Evolutionary conservation across 176 grass and related monocot genomes (phyloP), one percentile per base, ranked within the genome.

Genomic region (Chloris gayana): DNA sequence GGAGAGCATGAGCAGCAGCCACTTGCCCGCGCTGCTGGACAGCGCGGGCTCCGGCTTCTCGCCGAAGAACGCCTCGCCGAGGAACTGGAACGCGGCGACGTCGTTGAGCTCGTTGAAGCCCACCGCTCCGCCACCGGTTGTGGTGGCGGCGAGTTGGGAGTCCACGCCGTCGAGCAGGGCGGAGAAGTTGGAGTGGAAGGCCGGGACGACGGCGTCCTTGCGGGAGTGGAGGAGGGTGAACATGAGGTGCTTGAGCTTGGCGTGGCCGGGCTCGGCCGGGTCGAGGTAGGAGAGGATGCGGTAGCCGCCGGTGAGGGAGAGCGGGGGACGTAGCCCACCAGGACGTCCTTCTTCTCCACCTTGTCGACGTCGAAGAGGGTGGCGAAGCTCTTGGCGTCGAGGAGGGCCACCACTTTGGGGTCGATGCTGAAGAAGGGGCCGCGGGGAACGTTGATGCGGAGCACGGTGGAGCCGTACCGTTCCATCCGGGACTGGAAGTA

Each of bases 251-350:
- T 94, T 94, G n/a, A 94, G 60, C 83, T 83, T 86, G 80, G 67
- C 5, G 80, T 94, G 92, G 80, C 30, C 75, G 35, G 89, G 30
- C 86, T 94, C 92, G 10, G 87, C 87, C 1, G 92, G 88, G 80
- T 94, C 92, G 19, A 91, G 92, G 86, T 94, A 94, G 66, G 92
- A 56, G 77, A 80, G 84, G 49, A 91, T 84, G 45, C 89, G 92
- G 92, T 84, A 84, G 42, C 92, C 92, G 69, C 89, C 88, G 46
- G 88, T 91, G 76, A 94, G 80, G n/a, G 72, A 72, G 83, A 87
- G 77, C 84, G 88, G 88, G 92, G 89, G 69, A 91, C 86, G 89
- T 89, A 94, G 62, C 92, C 89, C 31, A 84, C 86, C 67, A 94
- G 87, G 29, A 91, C 47, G 83, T 91, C 41, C 75, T 73, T 87